These are phyloP conservation scores for Bipolaris victoriae DNA, from an alignment of 2,329 filamentous ascomycete genomes.

Conservation along the genomic window DNA sequence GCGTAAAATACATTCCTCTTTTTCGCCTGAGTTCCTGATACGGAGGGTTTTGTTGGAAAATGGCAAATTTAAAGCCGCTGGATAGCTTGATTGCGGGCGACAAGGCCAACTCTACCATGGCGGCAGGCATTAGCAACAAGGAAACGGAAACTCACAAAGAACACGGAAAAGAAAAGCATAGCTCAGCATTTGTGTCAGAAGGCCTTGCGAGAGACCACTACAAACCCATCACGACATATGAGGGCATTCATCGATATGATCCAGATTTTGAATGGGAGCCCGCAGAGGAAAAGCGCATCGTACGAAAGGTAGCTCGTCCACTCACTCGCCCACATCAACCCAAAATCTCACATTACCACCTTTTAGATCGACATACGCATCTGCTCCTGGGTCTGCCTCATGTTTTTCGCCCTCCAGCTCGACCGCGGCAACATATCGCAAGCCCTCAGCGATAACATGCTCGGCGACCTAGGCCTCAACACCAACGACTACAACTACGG, in stretches of 20 bases:
- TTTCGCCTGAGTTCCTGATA: background rate
- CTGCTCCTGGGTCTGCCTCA: slow-evolving; percentile 59
- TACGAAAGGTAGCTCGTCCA: slow-evolving; percentile 55
- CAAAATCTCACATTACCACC: background rate
- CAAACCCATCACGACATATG: slow-evolving; percentile 62
- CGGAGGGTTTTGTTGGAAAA: slow-evolving; percentile 12
- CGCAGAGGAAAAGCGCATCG: slow-evolving; percentile 62
- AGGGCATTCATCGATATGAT: slow-evolving; percentile 65
- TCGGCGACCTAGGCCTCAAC: slow-evolving; percentile 40
- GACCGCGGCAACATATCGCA: slow-evolving; percentile 56
- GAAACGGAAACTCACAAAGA: slow-evolving; percentile 19
- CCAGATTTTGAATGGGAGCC: slow-evolving; percentile 62
- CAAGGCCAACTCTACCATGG: slow-evolving; percentile 30
- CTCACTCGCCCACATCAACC: slow-evolving; percentile 34
- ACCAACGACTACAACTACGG: slow-evolving; percentile 51
- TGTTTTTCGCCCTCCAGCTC: slow-evolving; percentile 62
- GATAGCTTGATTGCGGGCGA: slow-evolving; percentile 18
- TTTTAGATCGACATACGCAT: slow-evolving; percentile 58
- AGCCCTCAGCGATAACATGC: slow-evolving; percentile 46
- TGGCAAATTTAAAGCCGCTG: slow-evolving; percentile 4
- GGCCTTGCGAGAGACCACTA: slow-evolving; percentile 50
- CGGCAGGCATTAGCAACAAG: slow-evolving; percentile 28
- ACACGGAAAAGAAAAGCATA: slow-evolving; percentile 21
- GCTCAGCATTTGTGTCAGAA: slow-evolving; percentile 45
- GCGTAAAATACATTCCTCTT: too few relatives aligned